phyloP scores from a whole-genome alignment of 1,284 basidiomycete genomes.

The Ustilago xerochloae region DNA sequence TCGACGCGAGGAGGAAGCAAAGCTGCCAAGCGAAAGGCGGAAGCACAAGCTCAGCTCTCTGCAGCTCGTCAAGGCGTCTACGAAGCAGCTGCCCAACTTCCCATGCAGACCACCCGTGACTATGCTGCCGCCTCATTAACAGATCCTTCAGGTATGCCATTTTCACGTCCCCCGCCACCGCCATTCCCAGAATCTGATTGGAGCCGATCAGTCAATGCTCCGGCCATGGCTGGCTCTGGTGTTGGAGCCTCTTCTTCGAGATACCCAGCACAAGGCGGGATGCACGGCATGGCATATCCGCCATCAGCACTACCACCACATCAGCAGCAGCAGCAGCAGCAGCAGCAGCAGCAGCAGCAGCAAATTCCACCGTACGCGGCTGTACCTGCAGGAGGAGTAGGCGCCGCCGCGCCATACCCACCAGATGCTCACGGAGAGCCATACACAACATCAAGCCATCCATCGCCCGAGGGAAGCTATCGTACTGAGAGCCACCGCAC shows the following conservation, averaged over 20 bases:
- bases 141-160: not conserved
- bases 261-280: slow-evolving; percentile 7
- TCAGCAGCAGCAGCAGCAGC: not conserved
- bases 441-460: slow-evolving; percentile 9
- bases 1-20: slow-evolving; percentile 52
- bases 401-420: not conserved
- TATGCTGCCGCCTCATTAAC: slow-evolving; percentile 5
- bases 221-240: not conserved
- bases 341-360: not conserved
- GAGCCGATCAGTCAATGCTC: slow-evolving; percentile 1
- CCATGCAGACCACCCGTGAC: slow-evolving; percentile 25
- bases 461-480: slow-evolving; percentile 22
- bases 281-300: slow-evolving; percentile 1
- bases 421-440: slow-evolving; percentile 8
- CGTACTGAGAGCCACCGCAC: slow-evolving; percentile 28
- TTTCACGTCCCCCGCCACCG: slow-evolving; percentile 18
- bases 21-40: slow-evolving; percentile 23
- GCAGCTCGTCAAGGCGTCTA: slow-evolving; percentile 11
- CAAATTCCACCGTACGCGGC: not conserved
- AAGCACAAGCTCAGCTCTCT: slow-evolving; percentile 7
- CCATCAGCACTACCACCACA: not conserved
- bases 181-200: slow-evolving; percentile 14
- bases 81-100: slow-evolving; percentile 18
- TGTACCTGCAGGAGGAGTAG: not conserved
- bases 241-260: slow-evolving; percentile 5